A percentile compares a stretch with the other conserved stretches of the same genome.
Evolutionary conservation across 2,329 filamentous ascomycete genomes (phyloP).

Genomic region (Orbilia quercus): DNA sequence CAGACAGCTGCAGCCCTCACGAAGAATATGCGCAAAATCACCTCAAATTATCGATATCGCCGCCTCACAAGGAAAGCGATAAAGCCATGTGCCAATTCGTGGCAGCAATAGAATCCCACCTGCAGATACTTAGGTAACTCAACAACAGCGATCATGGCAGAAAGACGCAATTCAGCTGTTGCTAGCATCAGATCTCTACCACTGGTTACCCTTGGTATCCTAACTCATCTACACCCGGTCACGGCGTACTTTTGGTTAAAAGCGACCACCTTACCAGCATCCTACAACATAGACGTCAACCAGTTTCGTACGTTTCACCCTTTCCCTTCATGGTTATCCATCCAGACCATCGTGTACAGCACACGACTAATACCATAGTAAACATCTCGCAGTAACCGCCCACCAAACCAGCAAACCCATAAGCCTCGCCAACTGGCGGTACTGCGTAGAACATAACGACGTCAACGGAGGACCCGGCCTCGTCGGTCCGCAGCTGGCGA

Average conservation of each 20-base stretch:
- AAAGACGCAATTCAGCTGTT: not conserved
- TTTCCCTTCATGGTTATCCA: too few relatives aligned
- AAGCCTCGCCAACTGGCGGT: slow-evolving; percentile 14
- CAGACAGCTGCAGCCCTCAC: not conserved
- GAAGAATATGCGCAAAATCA: slow-evolving; percentile 31
- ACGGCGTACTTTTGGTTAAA: slow-evolving; percentile 37
- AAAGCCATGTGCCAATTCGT: not conserved
- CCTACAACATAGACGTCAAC: slow-evolving; percentile 34
- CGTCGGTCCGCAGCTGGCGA: not conserved
- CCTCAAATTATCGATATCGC: slow-evolving; percentile 37
- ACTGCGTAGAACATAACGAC: slow-evolving; percentile 23
- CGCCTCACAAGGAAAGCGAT: slow-evolving; percentile 1
- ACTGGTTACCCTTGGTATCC: not conserved
- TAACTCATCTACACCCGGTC: slow-evolving; percentile 8
- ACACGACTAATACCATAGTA: too few relatives aligned
- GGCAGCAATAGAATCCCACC: not conserved
- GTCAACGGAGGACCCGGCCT: not conserved
- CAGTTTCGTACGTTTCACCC: slow-evolving; percentile 27
- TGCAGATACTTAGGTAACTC: not conserved
- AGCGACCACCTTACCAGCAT: slow-evolving; percentile 20
- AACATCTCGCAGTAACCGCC: slow-evolving; percentile 14
- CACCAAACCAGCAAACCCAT: slow-evolving; percentile 6
- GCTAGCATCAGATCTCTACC: not conserved
- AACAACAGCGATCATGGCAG: too few relatives aligned
- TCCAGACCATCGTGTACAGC: too few relatives aligned